Evolutionary conservation across 768 basidiomycete species (phyloP).

Genomic region (Lentinula boryana): DNA sequence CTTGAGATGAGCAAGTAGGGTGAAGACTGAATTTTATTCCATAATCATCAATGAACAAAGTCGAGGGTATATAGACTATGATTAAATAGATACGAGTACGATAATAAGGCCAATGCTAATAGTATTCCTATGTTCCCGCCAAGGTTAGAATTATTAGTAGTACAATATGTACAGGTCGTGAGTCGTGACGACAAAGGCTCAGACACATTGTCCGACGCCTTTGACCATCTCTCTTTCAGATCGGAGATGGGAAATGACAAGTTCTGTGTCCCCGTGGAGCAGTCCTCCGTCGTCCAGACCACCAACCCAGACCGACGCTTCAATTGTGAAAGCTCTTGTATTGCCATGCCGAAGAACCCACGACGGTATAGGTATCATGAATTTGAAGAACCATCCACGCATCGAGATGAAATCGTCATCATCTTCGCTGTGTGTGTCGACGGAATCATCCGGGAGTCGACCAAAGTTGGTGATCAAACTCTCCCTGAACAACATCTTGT

Average conservation of each 20-base stretch:
- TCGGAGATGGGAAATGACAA: slow-evolving; percentile 3
- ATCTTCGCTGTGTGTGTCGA: background rate
- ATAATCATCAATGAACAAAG: no score
- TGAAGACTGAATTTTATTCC: no score
- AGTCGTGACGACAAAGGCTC: background rate
- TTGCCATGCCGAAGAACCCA: slow-evolving; percentile 6
- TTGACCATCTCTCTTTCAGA: slow-evolving; percentile 8
- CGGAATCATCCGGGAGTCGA: slow-evolving; percentile 1
- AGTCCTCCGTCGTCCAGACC: slow-evolving; percentile 3
- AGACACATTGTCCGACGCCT: background rate
- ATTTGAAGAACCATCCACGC: slow-evolving; percentile 7
- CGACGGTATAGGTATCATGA: slow-evolving; percentile 5
- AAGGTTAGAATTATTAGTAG: background rate
- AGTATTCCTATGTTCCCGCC: background rate
- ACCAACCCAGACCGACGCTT: slow-evolving; percentile 2
- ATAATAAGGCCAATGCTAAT: background rate
- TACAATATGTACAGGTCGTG: background rate
- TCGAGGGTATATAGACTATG: background rate
- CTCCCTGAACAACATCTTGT: background rate
- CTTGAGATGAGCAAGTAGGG: no score
- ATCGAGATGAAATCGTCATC: background rate
- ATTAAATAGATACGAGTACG: background rate
- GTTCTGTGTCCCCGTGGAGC: background rate
- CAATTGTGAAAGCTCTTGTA: slow-evolving; percentile 1
- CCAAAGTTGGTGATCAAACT: slow-evolving; percentile 3